Evolutionary conservation across 2,329 filamentous ascomycete genomes (phyloP).

Genomic region (Cercospora sesami): DNA sequence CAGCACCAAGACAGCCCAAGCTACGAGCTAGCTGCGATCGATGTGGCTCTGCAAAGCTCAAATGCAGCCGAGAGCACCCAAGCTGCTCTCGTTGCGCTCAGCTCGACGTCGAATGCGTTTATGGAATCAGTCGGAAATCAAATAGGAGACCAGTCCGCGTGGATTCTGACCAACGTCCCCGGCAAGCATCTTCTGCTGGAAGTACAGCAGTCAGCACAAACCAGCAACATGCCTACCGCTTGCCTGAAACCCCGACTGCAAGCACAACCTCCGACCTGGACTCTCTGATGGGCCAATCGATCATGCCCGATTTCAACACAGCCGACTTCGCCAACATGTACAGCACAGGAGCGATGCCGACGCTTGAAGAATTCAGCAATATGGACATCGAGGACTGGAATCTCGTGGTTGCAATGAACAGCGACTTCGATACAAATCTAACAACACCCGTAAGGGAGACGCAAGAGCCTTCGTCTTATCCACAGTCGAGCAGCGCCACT

Average conservation of each 20-base stretch:
- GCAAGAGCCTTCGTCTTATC: neutral
- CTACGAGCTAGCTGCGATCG: conserved; percentile 7
- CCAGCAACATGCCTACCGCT: neutral
- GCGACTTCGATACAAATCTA: neutral
- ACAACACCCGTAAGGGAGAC: neutral
- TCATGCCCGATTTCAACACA: neutral
- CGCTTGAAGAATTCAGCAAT: neutral
- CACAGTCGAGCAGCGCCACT: neutral
- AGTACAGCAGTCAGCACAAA: neutral
- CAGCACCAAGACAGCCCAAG: neutral
- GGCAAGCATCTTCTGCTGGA: neutral
- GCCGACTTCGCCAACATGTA: neutral
- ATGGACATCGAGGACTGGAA: conserved; percentile 5
- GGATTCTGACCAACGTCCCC: neutral
- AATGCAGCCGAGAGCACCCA: neutral
- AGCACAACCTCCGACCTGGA: neutral
- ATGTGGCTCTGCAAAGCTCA: conserved; percentile 1
- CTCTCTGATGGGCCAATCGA: neutral
- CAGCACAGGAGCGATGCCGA: neutral
- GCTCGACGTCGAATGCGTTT: neutral
- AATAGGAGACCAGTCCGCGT: neutral
- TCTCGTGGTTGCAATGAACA: neutral
- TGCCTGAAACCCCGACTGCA: neutral
- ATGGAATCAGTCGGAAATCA: neutral
- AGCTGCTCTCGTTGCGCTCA: neutral